Conservation (phyloP, 345 rosid species). For the Sonneratia caseolaris region DNA sequence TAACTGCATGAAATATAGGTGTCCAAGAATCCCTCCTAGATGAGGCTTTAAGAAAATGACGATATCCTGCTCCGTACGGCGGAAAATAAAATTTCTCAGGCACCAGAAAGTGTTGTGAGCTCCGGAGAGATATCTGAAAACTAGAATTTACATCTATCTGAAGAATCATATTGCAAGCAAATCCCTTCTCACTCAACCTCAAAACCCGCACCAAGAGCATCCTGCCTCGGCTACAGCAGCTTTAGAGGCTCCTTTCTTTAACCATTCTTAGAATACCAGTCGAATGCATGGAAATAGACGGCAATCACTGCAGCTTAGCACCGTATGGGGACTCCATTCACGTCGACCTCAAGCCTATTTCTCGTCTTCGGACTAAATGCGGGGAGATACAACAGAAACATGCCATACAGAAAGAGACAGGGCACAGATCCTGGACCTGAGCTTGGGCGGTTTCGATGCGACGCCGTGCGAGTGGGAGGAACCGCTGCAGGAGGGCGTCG, state of each 20-base stretch:
- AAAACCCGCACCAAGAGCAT: background rate
- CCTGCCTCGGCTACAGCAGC: background rate
- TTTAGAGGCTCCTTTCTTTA: background rate
- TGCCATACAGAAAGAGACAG: background rate
- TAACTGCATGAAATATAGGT: too few relatives aligned
- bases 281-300: background rate
- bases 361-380: background rate
- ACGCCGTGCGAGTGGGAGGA: conserved; percentile 90
- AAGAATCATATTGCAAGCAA: background rate
- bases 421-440: conserved; percentile 42
- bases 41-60: too few relatives aligned
- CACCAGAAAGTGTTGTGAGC: background rate
- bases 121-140: background rate
- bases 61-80: background rate
- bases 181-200: background rate
- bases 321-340: background rate
- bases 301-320: background rate
- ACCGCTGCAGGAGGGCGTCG: conserved; percentile 90
- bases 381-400: background rate
- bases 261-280: background rate
- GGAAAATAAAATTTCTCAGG: background rate
- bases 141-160: background rate
- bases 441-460: conserved; percentile 99
- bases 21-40: too few relatives aligned
- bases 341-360: background rate